A percentile compares a stretch with the other conserved stretches of the same genome.
Evolutionary conservation across 2,329 filamentous ascomycete genomes (phyloP).

Genomic region (Sarocladium kiliense): DNA sequence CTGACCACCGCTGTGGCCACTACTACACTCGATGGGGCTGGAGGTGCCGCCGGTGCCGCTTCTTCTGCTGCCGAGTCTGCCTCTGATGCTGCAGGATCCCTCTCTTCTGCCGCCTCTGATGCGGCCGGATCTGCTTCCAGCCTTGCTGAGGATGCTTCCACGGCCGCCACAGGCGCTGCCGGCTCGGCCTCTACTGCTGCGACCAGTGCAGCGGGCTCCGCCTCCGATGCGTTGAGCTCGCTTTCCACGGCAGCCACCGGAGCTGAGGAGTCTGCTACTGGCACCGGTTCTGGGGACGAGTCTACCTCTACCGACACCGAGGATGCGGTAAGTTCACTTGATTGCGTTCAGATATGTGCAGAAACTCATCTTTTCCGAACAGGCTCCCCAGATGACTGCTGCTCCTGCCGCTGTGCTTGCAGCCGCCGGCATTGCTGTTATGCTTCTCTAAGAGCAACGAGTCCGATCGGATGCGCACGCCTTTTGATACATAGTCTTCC

Average conservation of each 20-base stretch:
- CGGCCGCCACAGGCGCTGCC: conserved; percentile 11
- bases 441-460: conserved; percentile 35
- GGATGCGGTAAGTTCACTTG: conserved; percentile 25
- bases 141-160: conserved; percentile 8
- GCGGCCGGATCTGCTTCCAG: conserved; percentile 1
- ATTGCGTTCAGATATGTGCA: background rate
- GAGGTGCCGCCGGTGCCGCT: conserved; percentile 12
- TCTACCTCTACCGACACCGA: conserved; percentile 7
- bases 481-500: background rate
- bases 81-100: conserved; percentile 13
- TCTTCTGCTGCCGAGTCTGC: conserved; percentile 12
- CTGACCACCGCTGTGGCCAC: conserved; percentile 31
- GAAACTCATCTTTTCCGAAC: too few relatives aligned
- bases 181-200: conserved; percentile 13
- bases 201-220: conserved; percentile 18
- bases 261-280: conserved; percentile 12
- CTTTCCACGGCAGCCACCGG: conserved; percentile 16
- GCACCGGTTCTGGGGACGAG: background rate
- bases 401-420: conserved; percentile 42
- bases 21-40: conserved; percentile 26
- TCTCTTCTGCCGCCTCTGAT: conserved; percentile 5
- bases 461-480: background rate
- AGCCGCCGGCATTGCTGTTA: conserved; percentile 42
- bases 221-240: conserved; percentile 16
- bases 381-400: conserved; percentile 36